Conservation (phyloP, 192 early-diverging fungal genomes). For the Linnemannia exigua region DNA sequence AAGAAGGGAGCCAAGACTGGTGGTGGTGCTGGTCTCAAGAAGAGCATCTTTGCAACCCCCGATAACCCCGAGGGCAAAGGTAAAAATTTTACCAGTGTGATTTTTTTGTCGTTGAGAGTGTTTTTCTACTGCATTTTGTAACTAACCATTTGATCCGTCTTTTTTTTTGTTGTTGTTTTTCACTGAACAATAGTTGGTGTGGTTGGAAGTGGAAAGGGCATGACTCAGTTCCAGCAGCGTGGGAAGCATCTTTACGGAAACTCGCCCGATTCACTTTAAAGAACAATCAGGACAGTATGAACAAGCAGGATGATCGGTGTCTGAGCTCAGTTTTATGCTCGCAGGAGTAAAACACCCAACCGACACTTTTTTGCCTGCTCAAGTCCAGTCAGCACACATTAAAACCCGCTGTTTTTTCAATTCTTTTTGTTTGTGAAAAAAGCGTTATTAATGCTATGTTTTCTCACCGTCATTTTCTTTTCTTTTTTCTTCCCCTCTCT, state of each 20-base stretch:
- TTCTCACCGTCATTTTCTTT: not conserved
- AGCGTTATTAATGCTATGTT: not conserved
- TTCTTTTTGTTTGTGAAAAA: not conserved
- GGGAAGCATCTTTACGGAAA: constrained; percentile 80
- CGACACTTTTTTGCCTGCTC: not conserved
- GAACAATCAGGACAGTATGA: not conserved
- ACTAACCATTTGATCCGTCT: not conserved
- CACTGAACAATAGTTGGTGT: constrained; percentile 74
- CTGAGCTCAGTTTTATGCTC: not conserved
- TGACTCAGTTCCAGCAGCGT: constrained; percentile 82
- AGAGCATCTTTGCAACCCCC: constrained; percentile 86
- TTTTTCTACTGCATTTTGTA: not conserved
- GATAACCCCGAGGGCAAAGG: constrained; percentile 83
- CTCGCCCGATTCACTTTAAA: constrained; percentile 30
- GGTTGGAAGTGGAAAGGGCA: constrained; percentile 82
- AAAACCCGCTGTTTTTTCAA: not conserved
- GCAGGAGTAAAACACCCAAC: not conserved
- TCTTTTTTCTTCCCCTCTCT: not conserved
- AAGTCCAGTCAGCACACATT: not conserved
- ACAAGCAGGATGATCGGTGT: not conserved
- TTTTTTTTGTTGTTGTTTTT: not conserved
- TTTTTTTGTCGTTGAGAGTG: not conserved
- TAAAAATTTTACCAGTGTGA: constrained; percentile 11
- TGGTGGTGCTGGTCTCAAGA: constrained; percentile 67
- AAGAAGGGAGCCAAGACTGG: constrained; percentile 61